Percentiles rank a stretch among this genome's conserved stretches.
These are phyloP conservation scores for Chlorella sp. DNA, from an alignment of 139 green algal genomes.

Conservation along the genomic window DNA sequence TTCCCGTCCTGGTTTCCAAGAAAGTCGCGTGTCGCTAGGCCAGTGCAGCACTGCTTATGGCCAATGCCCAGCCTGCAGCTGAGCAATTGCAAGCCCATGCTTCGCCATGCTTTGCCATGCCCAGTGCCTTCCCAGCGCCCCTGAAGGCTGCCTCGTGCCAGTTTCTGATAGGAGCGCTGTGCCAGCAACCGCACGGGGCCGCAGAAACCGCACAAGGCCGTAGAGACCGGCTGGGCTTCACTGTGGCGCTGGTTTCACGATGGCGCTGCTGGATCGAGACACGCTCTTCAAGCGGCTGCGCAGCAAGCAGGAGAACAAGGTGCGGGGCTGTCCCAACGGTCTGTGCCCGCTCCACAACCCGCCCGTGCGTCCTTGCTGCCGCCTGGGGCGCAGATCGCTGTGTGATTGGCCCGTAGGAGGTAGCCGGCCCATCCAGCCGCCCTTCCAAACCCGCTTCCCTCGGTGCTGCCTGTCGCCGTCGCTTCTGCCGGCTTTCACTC, in stretches of 20 bases:
- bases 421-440: not conserved
- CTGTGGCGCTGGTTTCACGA: not conserved
- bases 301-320: slow-evolving; percentile 93
- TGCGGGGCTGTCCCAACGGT: slow-evolving; percentile 23
- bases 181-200: not conserved
- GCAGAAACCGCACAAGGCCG: no score
- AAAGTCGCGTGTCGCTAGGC: no score
- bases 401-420: not conserved
- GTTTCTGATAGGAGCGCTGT: not conserved
- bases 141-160: not conserved
- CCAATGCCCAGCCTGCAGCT: no score
- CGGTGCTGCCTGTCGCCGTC: not conserved
- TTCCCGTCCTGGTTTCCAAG: no score
- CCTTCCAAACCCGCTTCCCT: not conserved
- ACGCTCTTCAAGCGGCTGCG: slow-evolving; percentile 85
- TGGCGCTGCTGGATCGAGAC: slow-evolving; percentile 76
- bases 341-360: no score
- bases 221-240: no score
- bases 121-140: not conserved
- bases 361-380: no score
- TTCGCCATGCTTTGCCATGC: no score
- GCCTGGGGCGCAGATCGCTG: not conserved
- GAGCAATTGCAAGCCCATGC: no score
- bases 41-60: no score
- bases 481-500: not conserved